Base-by-base conservation (phyloP, 139 green algal species). In the Ettlia oleoabundans region DNA sequence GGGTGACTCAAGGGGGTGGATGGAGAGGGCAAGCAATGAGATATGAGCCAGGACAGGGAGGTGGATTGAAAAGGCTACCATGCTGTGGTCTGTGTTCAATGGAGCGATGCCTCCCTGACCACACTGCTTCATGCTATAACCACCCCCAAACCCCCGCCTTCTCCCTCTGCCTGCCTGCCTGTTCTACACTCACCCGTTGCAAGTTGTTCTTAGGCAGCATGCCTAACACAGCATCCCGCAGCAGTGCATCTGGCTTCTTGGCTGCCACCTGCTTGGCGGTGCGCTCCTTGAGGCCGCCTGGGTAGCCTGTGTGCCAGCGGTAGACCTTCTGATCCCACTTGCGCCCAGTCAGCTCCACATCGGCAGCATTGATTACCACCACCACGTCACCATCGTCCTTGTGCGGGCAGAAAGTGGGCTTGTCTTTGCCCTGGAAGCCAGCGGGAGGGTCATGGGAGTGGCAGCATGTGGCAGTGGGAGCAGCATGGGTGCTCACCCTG, bases 191-290 rank as follows among this genome's bases (percentile, higher is more conserved):
- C 80, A 90, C 90, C 80, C 88, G 76, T 42, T 91, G 87, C 51
- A 95, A 82, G 68, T 94, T 95, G 84, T 96, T 98, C 77, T 95
- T 96, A 21, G 95, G 95, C 58, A 98, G 89, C 95, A 98, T 98
- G 83, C 94, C 93, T 35, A 89, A 83, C 37, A 98, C 94, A 15
- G 95, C 92, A 28, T 89, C 82, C 13, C 80, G 73, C 43, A 98
- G 64, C 8, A 97, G 80, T 1, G 84, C n/a, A n/a, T 83, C 88
- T 1, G 95, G 94, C 66, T 96, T 86, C 18, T 84, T 83, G 5
- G 88, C 83, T 82, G 86, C 91, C 81, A 92, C 76, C 22, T 94
- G 77, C 30, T 82, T 78, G 0, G 90, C 95, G 18, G 85, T 93
- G 7, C 90, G 89, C 81, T 95, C 85, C 65, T 94, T 96, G 52